Base-by-base conservation (phyloP, 2,329 filamentous ascomycete genomes). In the Arthroderma uncinatum region DNA sequence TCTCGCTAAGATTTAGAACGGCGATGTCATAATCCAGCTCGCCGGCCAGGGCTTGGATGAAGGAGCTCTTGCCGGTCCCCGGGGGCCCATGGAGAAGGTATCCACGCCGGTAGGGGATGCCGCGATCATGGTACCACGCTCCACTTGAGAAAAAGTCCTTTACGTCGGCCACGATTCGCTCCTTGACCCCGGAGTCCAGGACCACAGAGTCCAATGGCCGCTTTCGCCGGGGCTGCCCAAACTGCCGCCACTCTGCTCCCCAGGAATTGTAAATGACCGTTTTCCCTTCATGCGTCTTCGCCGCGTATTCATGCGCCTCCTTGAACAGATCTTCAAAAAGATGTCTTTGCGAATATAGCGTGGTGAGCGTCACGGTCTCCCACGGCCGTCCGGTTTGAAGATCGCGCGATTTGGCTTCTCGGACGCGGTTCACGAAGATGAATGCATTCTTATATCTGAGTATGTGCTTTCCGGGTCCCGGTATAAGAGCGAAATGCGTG, bases 21-120 rank as follows among this genome's bases (percentile, higher is more conserved):
- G 91, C 90, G 64, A 96, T 93, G 64, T 88, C 88, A 70, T 92
- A 95, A 68, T 95, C 89, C 57, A 96, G 73, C 66, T 93, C 85
- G n/a, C 90, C 92, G 0, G 93, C 93, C 42, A 98, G 75, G 0
- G 93, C 91, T 71, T 96, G 90, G 61, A 98, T 96, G 64, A 98
- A 97, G 0, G 89, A 95, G 60, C 87, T 96, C 76, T 95, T 97
- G 36, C 89, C 94, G 42, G 87, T 95, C 0, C 91, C 91, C 0
- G 91, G 91, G 2, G 91, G 90, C 0, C 91, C 91, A 65, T 93
- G 89, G 0, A 96, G 79, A 6, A 96, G 78, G 67, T 96, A 96
- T 0, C 91, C 92, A 57, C 91, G 79, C 16, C 91, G 82, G 66
- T 96, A 96, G 0, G 92, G 92, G 62, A 96, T 95, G 1, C 91